Evolutionary conservation across 2,329 filamentous ascomycete genomes (phyloP), one percentile per base, ranked within the genome.

Genomic region (Diaporthe sp.): DNA sequence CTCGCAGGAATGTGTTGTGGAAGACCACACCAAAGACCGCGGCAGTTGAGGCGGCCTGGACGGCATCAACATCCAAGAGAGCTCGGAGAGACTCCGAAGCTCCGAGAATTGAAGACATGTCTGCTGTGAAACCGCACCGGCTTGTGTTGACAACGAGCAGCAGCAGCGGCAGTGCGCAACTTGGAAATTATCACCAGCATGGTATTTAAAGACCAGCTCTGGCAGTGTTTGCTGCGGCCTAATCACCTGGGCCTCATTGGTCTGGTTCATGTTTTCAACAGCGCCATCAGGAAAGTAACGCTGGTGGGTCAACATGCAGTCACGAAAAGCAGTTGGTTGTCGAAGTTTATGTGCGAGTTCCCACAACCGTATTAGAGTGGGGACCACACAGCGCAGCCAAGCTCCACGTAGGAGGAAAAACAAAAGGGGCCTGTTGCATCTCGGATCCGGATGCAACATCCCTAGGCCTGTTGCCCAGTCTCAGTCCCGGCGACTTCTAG

Each of bases 1-100:
- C 54, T 8, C 73, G 54, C 13, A 72, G 60, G 38, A 58, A 25
- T 28, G 73, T 47, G 33, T 45, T 47, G 35, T 67, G 68, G 68
- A 64, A 71, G 50, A 58, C 68, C 30, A 58, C 17, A 45, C 58
- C 68, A 22, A 75, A 38, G 35, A 33, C 52, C 25, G 55, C 57
- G 25, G 55, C 50, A 33, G 54, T 54, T 15, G 57, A 22, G 12
- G 45, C 68, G 4, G 45, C 45, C 3, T 45, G 42, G 25, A 28
- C 28, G 13, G 22, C 42, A 35, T 74, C 64, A 42, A 40, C 54
- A 45, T 40, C 8, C 33, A 71, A 25, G 33, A 47, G 10, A 25
- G 66, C 38, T 64, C 28, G 52, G 25, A 70, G 54, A 22, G 28
- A 50, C 42, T 60, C 40, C 52, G 40, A 47, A 12, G 9, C 12